phyloP scores from a whole-genome alignment of 306 rosid genomes.

The Fragaria ananassa region DNA sequence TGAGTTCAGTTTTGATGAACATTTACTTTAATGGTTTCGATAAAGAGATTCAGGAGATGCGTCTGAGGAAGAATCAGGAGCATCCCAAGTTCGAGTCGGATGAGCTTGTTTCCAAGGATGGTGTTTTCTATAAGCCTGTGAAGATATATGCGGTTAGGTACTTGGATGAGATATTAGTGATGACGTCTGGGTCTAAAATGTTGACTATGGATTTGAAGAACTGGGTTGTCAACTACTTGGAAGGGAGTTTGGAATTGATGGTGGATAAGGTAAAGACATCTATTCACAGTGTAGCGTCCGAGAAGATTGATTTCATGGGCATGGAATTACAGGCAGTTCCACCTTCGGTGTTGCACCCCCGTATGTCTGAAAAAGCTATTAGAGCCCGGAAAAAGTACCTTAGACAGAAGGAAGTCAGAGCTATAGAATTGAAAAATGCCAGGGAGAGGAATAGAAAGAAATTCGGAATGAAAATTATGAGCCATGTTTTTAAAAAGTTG shows the following conservation, averaged over 20 bases:
- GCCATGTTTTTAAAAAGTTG: conserved; percentile 62
- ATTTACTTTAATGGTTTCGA: conserved; percentile 76
- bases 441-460: conserved; percentile 78
- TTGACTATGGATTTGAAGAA: conserved; percentile 61
- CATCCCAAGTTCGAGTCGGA: conserved; percentile 37
- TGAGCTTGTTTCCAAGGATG: conserved; percentile 32
- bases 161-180: conserved; percentile 72
- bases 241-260: conserved; percentile 53
- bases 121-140: conserved; percentile 65
- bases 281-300: conserved; percentile 81
- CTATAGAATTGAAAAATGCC: conserved; percentile 67
- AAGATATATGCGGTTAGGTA: conserved; percentile 84
- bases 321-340: conserved; percentile 77
- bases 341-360: conserved; percentile 66
- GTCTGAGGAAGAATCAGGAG: conserved; percentile 49
- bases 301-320: conserved; percentile 76
- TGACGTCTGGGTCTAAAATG: conserved; percentile 65
- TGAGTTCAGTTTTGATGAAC: conserved; percentile 67
- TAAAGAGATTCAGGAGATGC: conserved; percentile 62
- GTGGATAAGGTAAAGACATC: conserved; percentile 55
- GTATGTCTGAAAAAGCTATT: conserved; percentile 73
- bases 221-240: conserved; percentile 49
- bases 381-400: conserved; percentile 80
- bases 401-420: conserved; percentile 84
- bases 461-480: conserved; percentile 68